Percentiles rank a stretch among this genome's conserved stretches.
phyloP scores from a whole-genome alignment of 2,329 filamentous ascomycete species.

The Neonectria neomacrospora region DNA sequence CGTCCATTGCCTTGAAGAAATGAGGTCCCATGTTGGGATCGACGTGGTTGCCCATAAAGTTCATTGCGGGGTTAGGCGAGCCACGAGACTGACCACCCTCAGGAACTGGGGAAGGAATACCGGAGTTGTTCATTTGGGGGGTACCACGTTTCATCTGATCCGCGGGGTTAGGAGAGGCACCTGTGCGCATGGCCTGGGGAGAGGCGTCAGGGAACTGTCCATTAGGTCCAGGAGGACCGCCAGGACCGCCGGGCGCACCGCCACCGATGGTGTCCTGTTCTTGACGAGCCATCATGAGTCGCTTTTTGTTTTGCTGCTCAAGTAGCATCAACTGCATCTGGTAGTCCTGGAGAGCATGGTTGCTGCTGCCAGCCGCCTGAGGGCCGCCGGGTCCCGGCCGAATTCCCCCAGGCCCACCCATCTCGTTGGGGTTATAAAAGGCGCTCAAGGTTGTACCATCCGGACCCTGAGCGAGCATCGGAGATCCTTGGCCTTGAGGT shows the following conservation, averaged over 20 bases:
- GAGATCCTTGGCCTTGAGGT: constrained; percentile 81
- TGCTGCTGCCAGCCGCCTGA: constrained; percentile 66
- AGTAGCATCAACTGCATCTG: constrained; percentile 91
- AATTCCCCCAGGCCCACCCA: constrained; percentile 68
- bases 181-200: constrained; percentile 73
- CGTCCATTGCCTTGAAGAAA: constrained; percentile 69
- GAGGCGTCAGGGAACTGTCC: constrained; percentile 77
- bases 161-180: constrained; percentile 79
- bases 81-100: constrained; percentile 74
- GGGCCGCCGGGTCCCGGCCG: constrained; percentile 62
- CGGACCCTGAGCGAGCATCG: constrained; percentile 80
- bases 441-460: constrained; percentile 68
- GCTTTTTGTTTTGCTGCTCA: constrained; percentile 89
- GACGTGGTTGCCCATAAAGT: constrained; percentile 72
- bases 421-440: constrained; percentile 73
- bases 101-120: constrained; percentile 76
- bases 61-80: constrained; percentile 71
- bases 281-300: constrained; percentile 83
- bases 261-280: constrained; percentile 74
- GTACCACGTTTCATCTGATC: constrained; percentile 85
- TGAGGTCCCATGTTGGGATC: constrained; percentile 70
- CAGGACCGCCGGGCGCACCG: constrained; percentile 63
- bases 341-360: constrained; percentile 86
- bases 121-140: constrained; percentile 76
- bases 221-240: constrained; percentile 65